A percentile compares a stretch with the other conserved stretches of the same genome.
phyloP scores from a whole-genome alignment of 1,284 basidiomycete genomes.

The Irpex lacteus region DNA sequence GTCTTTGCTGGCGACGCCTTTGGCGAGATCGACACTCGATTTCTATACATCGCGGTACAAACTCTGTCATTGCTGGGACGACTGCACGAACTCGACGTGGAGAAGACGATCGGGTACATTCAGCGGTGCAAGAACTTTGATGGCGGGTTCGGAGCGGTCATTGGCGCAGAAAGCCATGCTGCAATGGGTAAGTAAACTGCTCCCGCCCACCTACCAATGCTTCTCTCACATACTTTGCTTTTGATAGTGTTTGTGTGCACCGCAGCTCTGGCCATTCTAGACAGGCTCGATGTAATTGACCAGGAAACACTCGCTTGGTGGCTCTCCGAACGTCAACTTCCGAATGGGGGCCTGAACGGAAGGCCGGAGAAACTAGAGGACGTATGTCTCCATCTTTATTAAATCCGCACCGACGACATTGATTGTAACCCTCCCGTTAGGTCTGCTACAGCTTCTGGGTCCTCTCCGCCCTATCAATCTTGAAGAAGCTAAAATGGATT shows the following conservation, averaged over 20 bases:
- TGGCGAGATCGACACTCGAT: slow-evolving; percentile 92
- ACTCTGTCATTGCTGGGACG: slow-evolving; percentile 81
- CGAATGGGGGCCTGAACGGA: slow-evolving; percentile 93
- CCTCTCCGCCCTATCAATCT: slow-evolving; percentile 83
- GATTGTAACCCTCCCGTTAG: slow-evolving; percentile 36
- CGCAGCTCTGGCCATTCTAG: slow-evolving; percentile 84
- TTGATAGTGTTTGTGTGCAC: slow-evolving; percentile 85
- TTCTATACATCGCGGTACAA: slow-evolving; percentile 84
- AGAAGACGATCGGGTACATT: slow-evolving; percentile 75
- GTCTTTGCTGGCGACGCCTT: slow-evolving; percentile 89
- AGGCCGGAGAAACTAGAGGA: slow-evolving; percentile 98
- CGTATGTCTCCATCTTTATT: slow-evolving; percentile 43
- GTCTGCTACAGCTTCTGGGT: slow-evolving; percentile 99
- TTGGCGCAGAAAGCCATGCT: slow-evolving; percentile 76
- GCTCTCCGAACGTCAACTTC: slow-evolving; percentile 91
- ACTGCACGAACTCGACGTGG: slow-evolving; percentile 59
- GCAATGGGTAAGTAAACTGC: not conserved
- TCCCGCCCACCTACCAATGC: not conserved
- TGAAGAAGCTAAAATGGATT: slow-evolving; percentile 88
- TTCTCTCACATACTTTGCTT: not conserved
- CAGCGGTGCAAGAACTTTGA: slow-evolving; percentile 88
- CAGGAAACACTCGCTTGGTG: slow-evolving; percentile 81
- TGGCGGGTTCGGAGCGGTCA: slow-evolving; percentile 87
- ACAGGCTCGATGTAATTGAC: slow-evolving; percentile 78
- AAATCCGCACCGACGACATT: not conserved